phyloP scores from a whole-genome alignment of 31 red algal species.

The Pterothamnion heteromorphum region DNA sequence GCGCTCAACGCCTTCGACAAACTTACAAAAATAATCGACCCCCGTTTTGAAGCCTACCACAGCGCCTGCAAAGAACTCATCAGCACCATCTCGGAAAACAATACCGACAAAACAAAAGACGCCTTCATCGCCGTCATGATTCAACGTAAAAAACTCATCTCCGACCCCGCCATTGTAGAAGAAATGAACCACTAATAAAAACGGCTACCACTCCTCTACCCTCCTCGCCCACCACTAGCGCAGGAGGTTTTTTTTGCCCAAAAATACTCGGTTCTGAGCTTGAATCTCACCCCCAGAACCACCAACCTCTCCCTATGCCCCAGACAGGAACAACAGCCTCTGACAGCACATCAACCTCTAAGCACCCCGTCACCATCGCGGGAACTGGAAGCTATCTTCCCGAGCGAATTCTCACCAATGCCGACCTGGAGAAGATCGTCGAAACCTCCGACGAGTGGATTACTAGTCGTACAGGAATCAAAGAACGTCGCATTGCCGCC shows the following conservation, averaged over 20 bases:
- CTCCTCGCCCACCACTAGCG: too few relatives aligned
- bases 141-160: background rate
- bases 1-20: background rate
- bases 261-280: too few relatives aligned
- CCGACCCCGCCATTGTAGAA: background rate
- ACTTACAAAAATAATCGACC: background rate
- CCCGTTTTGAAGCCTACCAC: background rate
- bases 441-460: slow-evolving; percentile 5
- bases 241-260: too few relatives aligned
- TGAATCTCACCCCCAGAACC: too few relatives aligned
- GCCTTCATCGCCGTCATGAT: background rate
- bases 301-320: too few relatives aligned
- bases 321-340: too few relatives aligned
- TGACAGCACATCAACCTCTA: too few relatives aligned
- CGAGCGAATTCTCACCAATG: background rate
- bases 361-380: background rate
- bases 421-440: background rate
- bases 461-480: background rate
- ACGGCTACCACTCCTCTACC: too few relatives aligned
- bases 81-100: background rate
- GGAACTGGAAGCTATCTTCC: slow-evolving; percentile 2
- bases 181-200: background rate
- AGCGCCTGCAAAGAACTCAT: background rate
- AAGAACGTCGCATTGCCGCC: background rate
- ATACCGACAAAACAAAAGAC: background rate